Percentiles rank a stretch among this genome's conserved stretches.
Evolutionary conservation across 2,329 filamentous ascomycete species (phyloP).

Genomic region (Xylariaceae sp.): DNA sequence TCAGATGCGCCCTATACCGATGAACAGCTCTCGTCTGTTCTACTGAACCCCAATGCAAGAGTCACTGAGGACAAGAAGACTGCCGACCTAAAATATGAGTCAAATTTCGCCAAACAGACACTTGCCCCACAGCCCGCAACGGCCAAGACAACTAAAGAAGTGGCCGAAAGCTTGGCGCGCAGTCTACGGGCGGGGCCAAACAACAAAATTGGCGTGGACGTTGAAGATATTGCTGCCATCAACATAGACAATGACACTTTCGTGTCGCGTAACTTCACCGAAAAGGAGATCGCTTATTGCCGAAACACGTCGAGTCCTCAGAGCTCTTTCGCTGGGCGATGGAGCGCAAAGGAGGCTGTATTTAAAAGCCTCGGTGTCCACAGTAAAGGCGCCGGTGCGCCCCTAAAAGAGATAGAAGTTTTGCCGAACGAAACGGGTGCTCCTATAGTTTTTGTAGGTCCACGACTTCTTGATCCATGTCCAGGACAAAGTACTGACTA

Average conservation of each 20-base stretch:
- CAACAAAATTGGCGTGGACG: conserved; percentile 88
- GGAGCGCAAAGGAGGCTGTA: conserved; percentile 97
- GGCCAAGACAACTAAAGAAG: conserved; percentile 62
- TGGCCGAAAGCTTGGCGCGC: conserved; percentile 73
- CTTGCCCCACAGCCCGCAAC: conserved; percentile 46
- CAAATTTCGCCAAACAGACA: conserved; percentile 62
- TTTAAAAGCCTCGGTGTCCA: conserved; percentile 93
- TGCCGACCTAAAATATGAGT: conserved; percentile 68
- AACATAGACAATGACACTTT: conserved; percentile 95
- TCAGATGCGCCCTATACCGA: conserved; percentile 84
- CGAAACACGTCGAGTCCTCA: conserved; percentile 71
- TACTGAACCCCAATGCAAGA: conserved; percentile 90
- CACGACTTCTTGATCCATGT: neutral
- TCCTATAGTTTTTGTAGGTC: conserved; percentile 76
- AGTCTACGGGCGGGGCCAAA: conserved; percentile 46
- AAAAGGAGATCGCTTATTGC: conserved; percentile 81
- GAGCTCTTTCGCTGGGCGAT: conserved; percentile 89
- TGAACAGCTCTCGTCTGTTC: conserved; percentile 77
- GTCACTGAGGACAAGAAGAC: conserved; percentile 85
- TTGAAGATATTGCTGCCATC: conserved; percentile 81
- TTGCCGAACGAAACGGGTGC: conserved; percentile 74
- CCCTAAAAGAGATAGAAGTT: conserved; percentile 94
- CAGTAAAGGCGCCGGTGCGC: conserved; percentile 82
- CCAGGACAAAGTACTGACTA: conserved; percentile 36
- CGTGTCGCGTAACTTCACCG: conserved; percentile 89